phyloP scores from a whole-genome alignment of 139 green algal genomes.

The Asterochloris sp. region DNA sequence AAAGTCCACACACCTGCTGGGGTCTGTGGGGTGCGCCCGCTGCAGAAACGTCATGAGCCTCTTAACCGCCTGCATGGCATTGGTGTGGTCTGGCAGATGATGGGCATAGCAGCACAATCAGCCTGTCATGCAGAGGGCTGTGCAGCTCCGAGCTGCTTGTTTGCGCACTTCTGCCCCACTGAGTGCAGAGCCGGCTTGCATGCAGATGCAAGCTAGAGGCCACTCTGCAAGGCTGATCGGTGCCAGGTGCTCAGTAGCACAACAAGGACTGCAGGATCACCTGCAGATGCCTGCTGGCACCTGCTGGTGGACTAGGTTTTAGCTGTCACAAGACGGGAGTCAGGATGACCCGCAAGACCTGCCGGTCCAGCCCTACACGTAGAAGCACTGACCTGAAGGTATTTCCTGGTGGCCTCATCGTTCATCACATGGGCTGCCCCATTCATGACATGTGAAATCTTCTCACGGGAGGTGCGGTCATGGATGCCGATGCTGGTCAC shows the following conservation, averaged over 20 bases:
- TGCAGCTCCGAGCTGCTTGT: too few species aligned
- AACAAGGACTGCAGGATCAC: too few species aligned
- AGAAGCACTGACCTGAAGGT: conserved; percentile 38
- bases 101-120: too few species aligned
- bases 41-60: conserved; percentile 85
- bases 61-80: conserved; percentile 69
- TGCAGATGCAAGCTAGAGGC: not conserved
- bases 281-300: too few species aligned
- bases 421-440: conserved; percentile 98
- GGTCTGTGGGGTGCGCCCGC: conserved; percentile 80
- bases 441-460: conserved; percentile 77
- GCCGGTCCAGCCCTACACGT: too few species aligned
- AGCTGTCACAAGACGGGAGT: too few species aligned
- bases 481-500: conserved; percentile 86
- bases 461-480: conserved; percentile 93
- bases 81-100: too few species aligned
- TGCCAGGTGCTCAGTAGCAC: too few species aligned
- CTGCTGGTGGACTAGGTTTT: too few species aligned
- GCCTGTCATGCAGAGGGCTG: too few species aligned
- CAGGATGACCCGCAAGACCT: not conserved
- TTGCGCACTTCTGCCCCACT: not conserved
- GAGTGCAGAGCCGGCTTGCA: not conserved
- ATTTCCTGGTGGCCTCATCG: conserved; percentile 97
- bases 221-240: too few species aligned
- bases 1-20: conserved; percentile 82